phyloP scores from a whole-genome alignment of 768 basidiomycete species.

The Chlorophyllum brunneum region DNA sequence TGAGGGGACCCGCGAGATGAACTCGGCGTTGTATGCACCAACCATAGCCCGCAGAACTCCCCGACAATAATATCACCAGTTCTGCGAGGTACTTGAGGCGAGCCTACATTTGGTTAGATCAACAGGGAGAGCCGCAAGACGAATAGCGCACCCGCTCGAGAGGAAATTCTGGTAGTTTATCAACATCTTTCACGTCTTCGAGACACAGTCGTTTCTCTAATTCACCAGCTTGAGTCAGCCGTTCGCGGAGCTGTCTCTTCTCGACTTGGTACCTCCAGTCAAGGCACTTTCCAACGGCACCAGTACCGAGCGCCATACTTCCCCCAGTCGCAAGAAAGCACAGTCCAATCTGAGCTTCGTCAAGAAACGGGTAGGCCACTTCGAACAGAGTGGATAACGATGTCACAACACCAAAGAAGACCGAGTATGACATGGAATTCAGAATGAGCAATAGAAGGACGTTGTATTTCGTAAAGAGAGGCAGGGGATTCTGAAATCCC shows the following conservation, averaged over 20 bases:
- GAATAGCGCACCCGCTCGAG: not conserved
- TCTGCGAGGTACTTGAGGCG: constrained; percentile 17
- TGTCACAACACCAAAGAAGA: constrained; percentile 58
- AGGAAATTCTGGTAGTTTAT: not conserved
- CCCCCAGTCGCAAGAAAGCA: constrained; percentile 76
- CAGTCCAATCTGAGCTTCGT: constrained; percentile 63
- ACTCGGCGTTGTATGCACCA: constrained; percentile 52
- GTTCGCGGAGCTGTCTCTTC: constrained; percentile 27
- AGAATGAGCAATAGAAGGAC: constrained; percentile 48
- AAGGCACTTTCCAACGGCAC: constrained; percentile 53
- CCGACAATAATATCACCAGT: constrained; percentile 28
- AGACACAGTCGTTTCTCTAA: not conserved
- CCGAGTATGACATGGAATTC: constrained; percentile 48
- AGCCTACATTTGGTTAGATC: constrained; percentile 14
- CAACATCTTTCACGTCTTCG: not conserved
- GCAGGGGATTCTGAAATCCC: constrained; percentile 50
- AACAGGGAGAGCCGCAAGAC: not conserved
- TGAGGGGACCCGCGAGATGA: constrained; percentile 47
- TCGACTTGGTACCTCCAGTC: constrained; percentile 57
- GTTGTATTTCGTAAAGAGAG: constrained; percentile 50
- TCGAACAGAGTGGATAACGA: constrained; percentile 60
- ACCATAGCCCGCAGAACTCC: constrained; percentile 50
- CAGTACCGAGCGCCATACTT: constrained; percentile 65
- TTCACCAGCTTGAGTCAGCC: not conserved
- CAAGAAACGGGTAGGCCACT: constrained; percentile 53